A percentile compares a stretch with the other conserved stretches of the same genome.
Conservation (phyloP, 2,329 filamentous ascomycete species). For the Mollisiaceae sp. region DNA sequence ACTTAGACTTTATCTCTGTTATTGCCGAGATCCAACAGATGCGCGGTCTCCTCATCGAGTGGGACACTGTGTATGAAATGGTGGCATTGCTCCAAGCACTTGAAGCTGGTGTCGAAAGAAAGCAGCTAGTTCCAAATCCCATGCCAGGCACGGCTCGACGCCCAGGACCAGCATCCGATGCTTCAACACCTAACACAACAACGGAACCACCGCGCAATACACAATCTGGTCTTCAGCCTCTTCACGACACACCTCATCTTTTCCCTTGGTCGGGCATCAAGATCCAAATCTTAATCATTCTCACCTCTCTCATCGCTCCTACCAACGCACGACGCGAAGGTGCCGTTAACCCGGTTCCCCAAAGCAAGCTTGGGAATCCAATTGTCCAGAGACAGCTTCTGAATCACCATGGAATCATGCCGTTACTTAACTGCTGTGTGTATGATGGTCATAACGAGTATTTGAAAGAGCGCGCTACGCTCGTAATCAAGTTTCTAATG, state of each 20-base stretch:
- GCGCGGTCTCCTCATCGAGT: constrained; percentile 84
- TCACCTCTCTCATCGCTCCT: constrained; percentile 88
- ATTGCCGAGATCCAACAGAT: constrained; percentile 85
- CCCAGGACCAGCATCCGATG: constrained; percentile 31
- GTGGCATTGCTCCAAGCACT: constrained; percentile 86
- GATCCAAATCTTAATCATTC: constrained; percentile 87
- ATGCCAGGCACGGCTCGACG: constrained; percentile 46
- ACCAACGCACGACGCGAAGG: constrained; percentile 63
- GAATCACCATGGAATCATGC: constrained; percentile 82
- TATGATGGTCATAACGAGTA: constrained; percentile 95
- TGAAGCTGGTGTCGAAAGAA: constrained; percentile 86
- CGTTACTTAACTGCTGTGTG: constrained; percentile 84
- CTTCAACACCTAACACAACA: neutral
- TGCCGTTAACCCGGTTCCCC: constrained; percentile 75
- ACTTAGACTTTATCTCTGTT: constrained; percentile 90
- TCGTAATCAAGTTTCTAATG: constrained; percentile 84
- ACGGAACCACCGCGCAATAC: constrained; percentile 1
- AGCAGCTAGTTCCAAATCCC: constrained; percentile 62
- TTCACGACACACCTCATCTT: constrained; percentile 68
- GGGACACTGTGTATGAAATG: constrained; percentile 89
- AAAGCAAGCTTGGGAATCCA: constrained; percentile 81
- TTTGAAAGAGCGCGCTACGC: constrained; percentile 87
- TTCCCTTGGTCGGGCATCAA: constrained; percentile 80
- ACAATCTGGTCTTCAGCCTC: constrained; percentile 48
- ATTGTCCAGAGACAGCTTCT: constrained; percentile 89